Evolutionary conservation across 257 asterid species (phyloP).

Genomic region (Salvia splendens): DNA sequence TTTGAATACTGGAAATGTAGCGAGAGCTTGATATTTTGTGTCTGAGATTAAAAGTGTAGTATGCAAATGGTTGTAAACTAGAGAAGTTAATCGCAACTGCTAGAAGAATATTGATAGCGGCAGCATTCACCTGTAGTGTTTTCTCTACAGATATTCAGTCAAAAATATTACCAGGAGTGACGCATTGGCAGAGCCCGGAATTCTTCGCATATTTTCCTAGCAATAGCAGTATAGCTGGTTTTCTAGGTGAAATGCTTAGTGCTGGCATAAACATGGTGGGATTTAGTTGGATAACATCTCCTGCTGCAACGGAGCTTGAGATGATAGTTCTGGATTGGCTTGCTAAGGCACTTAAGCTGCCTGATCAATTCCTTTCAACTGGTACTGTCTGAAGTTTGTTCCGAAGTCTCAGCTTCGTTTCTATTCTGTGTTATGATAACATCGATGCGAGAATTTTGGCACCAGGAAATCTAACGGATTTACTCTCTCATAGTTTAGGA

Average conservation of each 20-base stretch:
- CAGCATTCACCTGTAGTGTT: neutral
- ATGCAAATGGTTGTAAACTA: neutral
- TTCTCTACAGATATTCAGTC: conserved; percentile 59
- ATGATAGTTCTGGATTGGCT: conserved; percentile 94
- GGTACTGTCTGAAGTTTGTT: conserved; percentile 38
- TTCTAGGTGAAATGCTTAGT: conserved; percentile 96
- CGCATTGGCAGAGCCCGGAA: conserved; percentile 97
- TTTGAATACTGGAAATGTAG: neutral
- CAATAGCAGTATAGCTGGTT: conserved; percentile 89
- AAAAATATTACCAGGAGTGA: conserved; percentile 90
- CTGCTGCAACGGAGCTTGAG: conserved; percentile 98
- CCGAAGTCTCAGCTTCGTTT: conserved; percentile 12
- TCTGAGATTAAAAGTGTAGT: neutral
- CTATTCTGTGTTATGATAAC: neutral
- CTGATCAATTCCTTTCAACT: conserved; percentile 71
- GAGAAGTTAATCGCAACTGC: neutral
- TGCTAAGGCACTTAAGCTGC: conserved; percentile 76
- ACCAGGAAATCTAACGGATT: neutral
- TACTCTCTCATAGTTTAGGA: neutral
- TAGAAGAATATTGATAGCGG: conserved; percentile 13
- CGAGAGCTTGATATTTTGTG: neutral
- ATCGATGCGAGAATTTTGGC: neutral
- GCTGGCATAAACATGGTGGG: conserved; percentile 95
- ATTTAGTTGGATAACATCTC: conserved; percentile 95
- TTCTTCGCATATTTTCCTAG: conserved; percentile 82